A percentile compares a stretch with the other conserved stretches of the same genome.
phyloP scores from a whole-genome alignment of 2,329 filamentous ascomycete species.

The Fusarium graminum region DNA sequence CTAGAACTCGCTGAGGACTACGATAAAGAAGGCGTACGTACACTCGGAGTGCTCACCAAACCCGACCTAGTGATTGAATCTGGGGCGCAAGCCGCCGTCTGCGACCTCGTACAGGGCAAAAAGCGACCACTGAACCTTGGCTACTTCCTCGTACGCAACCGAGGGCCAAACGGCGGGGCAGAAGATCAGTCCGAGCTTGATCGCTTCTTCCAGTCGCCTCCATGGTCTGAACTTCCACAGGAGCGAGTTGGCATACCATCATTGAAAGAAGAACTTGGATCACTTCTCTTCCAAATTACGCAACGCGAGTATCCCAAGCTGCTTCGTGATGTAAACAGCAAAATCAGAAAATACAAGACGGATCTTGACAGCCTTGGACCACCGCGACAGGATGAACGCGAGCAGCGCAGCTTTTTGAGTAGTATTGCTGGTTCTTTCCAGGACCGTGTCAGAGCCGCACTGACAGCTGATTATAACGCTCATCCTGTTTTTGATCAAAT shows the following conservation, averaged over 20 bases:
- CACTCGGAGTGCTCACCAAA: background rate
- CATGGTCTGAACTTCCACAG: background rate
- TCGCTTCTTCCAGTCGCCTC: background rate
- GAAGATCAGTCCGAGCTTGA: background rate
- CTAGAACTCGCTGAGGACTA: background rate
- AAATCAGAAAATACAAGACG: background rate
- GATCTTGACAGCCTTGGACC: background rate
- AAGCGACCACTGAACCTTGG: background rate
- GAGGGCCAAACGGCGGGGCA: background rate
- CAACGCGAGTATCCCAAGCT: background rate
- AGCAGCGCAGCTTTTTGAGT: background rate
- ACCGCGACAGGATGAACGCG: background rate
- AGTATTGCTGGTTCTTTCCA: background rate
- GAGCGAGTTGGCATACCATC: background rate
- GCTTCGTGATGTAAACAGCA: background rate
- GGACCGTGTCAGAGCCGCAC: background rate
- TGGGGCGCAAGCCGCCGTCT: background rate
- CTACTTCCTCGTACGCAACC: background rate
- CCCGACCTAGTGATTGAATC: constrained; percentile 1
- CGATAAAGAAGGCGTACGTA: background rate
- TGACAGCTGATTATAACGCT: background rate
- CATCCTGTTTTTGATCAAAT: background rate
- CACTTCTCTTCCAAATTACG: background rate
- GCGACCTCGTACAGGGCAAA: background rate
- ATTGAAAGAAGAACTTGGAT: background rate